These are phyloP conservation scores for Yarrowia porcina DNA, from an alignment of 805 yeast genomes.

Conservation along the genomic window DNA sequence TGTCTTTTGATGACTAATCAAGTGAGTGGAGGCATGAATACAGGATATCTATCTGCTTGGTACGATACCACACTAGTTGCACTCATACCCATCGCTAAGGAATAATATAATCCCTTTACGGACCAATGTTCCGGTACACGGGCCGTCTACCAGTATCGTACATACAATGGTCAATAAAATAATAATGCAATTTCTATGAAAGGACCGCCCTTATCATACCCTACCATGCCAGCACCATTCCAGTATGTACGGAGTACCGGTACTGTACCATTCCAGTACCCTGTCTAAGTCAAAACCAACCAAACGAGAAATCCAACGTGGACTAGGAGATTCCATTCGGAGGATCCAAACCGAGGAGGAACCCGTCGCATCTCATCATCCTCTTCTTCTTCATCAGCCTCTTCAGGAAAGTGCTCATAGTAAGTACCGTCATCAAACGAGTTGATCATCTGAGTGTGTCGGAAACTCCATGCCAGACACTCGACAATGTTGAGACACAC, in stretches of 20 bases:
- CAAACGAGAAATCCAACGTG: conserved; percentile 5
- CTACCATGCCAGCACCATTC: no score
- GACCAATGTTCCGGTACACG: no score
- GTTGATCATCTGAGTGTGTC: conserved; percentile 24
- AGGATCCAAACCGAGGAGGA: conserved; percentile 7
- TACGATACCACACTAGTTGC: no score
- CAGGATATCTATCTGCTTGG: no score
- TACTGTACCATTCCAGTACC: no score
- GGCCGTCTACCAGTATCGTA: no score
- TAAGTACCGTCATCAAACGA: conserved; percentile 18
- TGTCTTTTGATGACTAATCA: no score
- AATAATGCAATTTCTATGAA: conserved; percentile 9
- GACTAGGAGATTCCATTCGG: conserved; percentile 8
- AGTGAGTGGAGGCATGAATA: no score
- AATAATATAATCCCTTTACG: no score
- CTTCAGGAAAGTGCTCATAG: conserved; percentile 14
- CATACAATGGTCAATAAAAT: background rate
- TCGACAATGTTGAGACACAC: conserved; percentile 10
- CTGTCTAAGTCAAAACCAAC: conserved; percentile 4
- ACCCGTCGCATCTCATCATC: conserved; percentile 22
- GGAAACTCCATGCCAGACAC: conserved; percentile 8
- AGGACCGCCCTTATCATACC: background rate
- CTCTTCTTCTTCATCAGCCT: conserved; percentile 6
- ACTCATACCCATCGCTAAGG: no score
- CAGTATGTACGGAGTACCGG: no score